A percentile compares a stretch with the other conserved stretches of the same genome.
These are phyloP conservation scores for Hortaea sp. DNA, from an alignment of 2,329 filamentous ascomycete genomes.

Conservation along the genomic window DNA sequence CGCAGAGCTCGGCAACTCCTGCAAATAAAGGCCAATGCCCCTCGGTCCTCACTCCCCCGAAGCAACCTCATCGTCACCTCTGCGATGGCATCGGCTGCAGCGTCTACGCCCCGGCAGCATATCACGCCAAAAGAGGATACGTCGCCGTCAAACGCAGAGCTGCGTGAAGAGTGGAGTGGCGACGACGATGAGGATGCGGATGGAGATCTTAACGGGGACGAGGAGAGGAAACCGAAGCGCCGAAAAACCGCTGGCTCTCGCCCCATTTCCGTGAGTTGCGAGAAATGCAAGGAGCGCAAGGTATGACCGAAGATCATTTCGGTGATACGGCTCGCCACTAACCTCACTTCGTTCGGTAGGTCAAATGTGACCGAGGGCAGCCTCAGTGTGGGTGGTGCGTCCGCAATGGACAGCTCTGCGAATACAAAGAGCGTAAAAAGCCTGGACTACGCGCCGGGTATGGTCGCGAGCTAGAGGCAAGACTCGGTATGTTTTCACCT, in stretches of 20 bases:
- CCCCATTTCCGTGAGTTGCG: slow-evolving; percentile 48
- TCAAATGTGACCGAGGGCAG: slow-evolving; percentile 64
- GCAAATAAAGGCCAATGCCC: not conserved
- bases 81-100: slow-evolving; percentile 1
- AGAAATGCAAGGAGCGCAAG: slow-evolving; percentile 73
- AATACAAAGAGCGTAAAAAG: slow-evolving; percentile 63
- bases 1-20: not conserved
- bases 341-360: slow-evolving; percentile 9
- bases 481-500: slow-evolving; percentile 40
- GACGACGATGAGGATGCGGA: slow-evolving; percentile 29
- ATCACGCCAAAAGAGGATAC: slow-evolving; percentile 10
- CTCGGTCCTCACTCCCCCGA: not conserved
- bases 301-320: slow-evolving; percentile 32
- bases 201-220: slow-evolving; percentile 25
- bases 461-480: slow-evolving; percentile 50
- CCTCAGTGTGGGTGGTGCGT: slow-evolving; percentile 66
- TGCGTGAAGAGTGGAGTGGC: slow-evolving; percentile 29
- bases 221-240: slow-evolving; percentile 39
- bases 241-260: slow-evolving; percentile 13
- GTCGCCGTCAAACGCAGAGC: slow-evolving; percentile 14
- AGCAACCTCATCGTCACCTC: not conserved
- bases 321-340: not conserved
- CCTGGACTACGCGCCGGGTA: slow-evolving; percentile 48
- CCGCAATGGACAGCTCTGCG: slow-evolving; percentile 55
- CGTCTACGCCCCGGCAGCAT: slow-evolving; percentile 1